Base-by-base conservation (phyloP, 352 stramenopile species). In the Phytophthora aleatoria region DNA sequence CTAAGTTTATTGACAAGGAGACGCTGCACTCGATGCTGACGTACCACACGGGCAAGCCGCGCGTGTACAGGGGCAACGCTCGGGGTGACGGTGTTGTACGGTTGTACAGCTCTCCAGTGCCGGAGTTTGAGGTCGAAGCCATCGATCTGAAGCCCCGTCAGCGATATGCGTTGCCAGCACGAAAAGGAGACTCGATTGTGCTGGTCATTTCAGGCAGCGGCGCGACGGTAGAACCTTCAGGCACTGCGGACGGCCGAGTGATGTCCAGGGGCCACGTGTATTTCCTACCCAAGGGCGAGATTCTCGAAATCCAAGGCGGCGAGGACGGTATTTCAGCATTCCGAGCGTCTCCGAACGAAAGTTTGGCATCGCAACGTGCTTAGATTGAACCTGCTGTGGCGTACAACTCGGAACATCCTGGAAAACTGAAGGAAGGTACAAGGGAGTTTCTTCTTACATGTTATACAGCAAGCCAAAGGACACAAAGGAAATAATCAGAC, bases 1-100 rank as follows among this genome's bases (percentile, higher is more conserved):
- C 97, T 39, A 99, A 99, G 80, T 98, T 98, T 69, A 98, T 98
- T 56, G 98, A 99, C 85, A 98, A 99, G 54, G 81, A 94, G 20
- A 99, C 97, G 61, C 83, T 99, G 35, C 84, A 97, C 47, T 84
- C 91, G 12, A 99, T 99, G 96, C 88, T 99, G 20, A 99, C 97
- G 2, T 99, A 99, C 73, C 74, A 81, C 52, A 72, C 64, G 44
- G 69, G 67, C 20, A 66, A 69, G 35, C 72, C 72, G 15, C 48
- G 38, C 45, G 43, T 76, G n/a, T 74, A 58, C 57, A 71, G 59
- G 39, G 71, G 69, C 12, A 62, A 81, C 24, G 10, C 50, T 43
- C 45, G 64, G 13, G 38, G 52, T 13, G 55, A 95, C 63, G 70
- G 75, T 6, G 62, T 81, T 35, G 73, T 89, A 52, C 87, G 94